Evolutionary conservation across 2,329 filamentous ascomycete species (phyloP).

Genomic region (Didymella sp.): DNA sequence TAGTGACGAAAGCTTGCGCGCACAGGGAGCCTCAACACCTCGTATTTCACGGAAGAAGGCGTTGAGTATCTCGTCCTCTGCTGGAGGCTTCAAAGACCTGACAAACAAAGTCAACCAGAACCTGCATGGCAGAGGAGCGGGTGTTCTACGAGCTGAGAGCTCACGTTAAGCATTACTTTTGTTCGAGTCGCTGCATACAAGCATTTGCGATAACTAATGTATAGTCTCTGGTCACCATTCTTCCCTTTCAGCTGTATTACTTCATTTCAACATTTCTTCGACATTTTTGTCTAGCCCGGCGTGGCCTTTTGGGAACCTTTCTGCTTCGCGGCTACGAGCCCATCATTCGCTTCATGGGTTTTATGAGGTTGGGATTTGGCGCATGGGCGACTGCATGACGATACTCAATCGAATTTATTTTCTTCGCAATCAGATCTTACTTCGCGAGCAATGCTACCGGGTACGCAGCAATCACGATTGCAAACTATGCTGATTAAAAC

Average conservation of each 20-base stretch:
- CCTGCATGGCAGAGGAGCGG: conserved; percentile 55
- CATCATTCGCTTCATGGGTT: conserved; percentile 34
- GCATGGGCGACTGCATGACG: conserved; percentile 33
- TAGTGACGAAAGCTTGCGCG: conserved; percentile 34
- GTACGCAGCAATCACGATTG: neutral
- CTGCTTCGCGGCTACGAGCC: conserved; percentile 10
- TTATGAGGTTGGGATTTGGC: conserved; percentile 31
- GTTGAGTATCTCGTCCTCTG: conserved; percentile 47
- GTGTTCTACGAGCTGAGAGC: conserved; percentile 56
- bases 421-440: neutral
- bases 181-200: conserved; percentile 23
- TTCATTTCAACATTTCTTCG: conserved; percentile 18
- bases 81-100: conserved; percentile 54
- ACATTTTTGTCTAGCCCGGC: conserved; percentile 11
- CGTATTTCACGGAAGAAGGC: conserved; percentile 54
- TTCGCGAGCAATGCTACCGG: neutral
- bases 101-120: conserved; percentile 56
- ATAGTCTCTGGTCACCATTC: conserved; percentile 36
- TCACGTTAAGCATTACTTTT: conserved; percentile 38
- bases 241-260: conserved; percentile 38
- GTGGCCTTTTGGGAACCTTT: conserved; percentile 15
- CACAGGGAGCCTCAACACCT: conserved; percentile 45
- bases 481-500: neutral
- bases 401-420: conserved; percentile 30
- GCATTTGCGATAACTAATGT: conserved; percentile 42